Evolutionary conservation across 2,329 filamentous ascomycete species (phyloP).

Genomic region (Phialophora expanda): DNA sequence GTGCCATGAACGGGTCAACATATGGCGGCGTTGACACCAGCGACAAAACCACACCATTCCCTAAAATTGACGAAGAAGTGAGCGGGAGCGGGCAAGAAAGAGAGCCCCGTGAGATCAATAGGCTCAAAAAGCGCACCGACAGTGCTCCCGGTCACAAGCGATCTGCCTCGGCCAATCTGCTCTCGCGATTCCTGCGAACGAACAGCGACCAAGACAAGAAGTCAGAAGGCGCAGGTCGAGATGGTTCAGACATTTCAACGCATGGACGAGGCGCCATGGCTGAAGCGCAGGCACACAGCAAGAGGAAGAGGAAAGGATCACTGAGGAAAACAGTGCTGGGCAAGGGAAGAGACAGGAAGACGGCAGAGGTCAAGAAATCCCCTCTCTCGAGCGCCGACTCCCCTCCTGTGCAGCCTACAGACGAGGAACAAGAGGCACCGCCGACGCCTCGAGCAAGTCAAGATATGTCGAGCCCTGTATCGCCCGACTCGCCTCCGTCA

Average conservation of each 20-base stretch:
- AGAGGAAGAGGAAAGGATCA: conserved; percentile 77
- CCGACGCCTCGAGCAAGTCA: conserved; percentile 34
- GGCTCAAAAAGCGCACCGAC: conserved; percentile 29
- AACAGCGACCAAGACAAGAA: conserved; percentile 47
- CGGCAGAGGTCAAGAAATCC: conserved; percentile 57
- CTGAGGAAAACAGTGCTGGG: conserved; percentile 84
- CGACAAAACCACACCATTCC: conserved; percentile 36
- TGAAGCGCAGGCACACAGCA: conserved; percentile 52
- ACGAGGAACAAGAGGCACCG: conserved; percentile 30
- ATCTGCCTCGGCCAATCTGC: conserved; percentile 66
- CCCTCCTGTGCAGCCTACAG: conserved; percentile 23
- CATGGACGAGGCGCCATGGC: conserved; percentile 53
- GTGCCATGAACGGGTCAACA: conserved; percentile 36
- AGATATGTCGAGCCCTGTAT: conserved; percentile 29
- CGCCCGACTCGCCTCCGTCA: conserved; percentile 37
- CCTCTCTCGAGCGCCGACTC: conserved; percentile 42
- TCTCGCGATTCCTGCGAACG: conserved; percentile 71
- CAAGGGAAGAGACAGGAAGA: conserved; percentile 68
- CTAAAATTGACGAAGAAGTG: conserved; percentile 36
- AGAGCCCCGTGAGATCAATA: conserved; percentile 27
- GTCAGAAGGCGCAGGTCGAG: conserved; percentile 41
- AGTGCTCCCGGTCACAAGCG: conserved; percentile 51
- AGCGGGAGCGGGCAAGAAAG: conserved; percentile 31
- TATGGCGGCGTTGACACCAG: conserved; percentile 28
- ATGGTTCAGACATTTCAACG: conserved; percentile 36